Percentiles rank a stretch among this genome's conserved stretches.
Evolutionary conservation across 305 asterid species (phyloP).

Genomic region (Plantago coronopus): DNA sequence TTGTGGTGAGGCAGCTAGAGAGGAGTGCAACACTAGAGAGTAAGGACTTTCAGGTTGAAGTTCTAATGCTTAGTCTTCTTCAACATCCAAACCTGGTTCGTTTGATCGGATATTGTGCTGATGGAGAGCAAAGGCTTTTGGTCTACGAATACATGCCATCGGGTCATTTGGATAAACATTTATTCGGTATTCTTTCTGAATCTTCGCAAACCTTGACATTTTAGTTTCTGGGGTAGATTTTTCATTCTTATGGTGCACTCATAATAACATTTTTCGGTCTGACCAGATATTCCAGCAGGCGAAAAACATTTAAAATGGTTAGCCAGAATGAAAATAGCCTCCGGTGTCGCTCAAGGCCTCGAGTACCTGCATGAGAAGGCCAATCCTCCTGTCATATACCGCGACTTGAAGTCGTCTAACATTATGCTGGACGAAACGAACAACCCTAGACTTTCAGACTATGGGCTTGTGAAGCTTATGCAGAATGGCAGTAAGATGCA

Average conservation of each 20-base stretch:
- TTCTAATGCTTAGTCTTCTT: slow-evolving; percentile 55
- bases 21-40: slow-evolving; percentile 67
- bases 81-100: slow-evolving; percentile 56
- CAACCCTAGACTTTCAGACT: slow-evolving; percentile 42
- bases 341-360: slow-evolving; percentile 48
- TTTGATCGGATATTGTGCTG: slow-evolving; percentile 82
- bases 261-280: not conserved
- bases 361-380: slow-evolving; percentile 50
- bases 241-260: not conserved
- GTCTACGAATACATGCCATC: slow-evolving; percentile 66
- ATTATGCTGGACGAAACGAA: slow-evolving; percentile 36
- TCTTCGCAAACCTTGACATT: not conserved
- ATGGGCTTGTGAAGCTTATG: slow-evolving; percentile 51
- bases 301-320: slow-evolving; percentile 39
- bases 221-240: not conserved
- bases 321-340: slow-evolving; percentile 45
- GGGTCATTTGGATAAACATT: slow-evolving; percentile 47
- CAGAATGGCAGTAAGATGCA: slow-evolving; percentile 34
- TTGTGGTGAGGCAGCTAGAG: slow-evolving; percentile 73
- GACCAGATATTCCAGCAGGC: slow-evolving; percentile 30
- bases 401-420: slow-evolving; percentile 41
- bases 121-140: slow-evolving; percentile 87
- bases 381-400: slow-evolving; percentile 46
- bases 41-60: slow-evolving; percentile 67
- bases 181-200: slow-evolving; percentile 46